A percentile compares a stretch with the other conserved stretches of the same genome.
Conservation (phyloP, 164 flowering plant species). For the Taxillus chinensis region DNA sequence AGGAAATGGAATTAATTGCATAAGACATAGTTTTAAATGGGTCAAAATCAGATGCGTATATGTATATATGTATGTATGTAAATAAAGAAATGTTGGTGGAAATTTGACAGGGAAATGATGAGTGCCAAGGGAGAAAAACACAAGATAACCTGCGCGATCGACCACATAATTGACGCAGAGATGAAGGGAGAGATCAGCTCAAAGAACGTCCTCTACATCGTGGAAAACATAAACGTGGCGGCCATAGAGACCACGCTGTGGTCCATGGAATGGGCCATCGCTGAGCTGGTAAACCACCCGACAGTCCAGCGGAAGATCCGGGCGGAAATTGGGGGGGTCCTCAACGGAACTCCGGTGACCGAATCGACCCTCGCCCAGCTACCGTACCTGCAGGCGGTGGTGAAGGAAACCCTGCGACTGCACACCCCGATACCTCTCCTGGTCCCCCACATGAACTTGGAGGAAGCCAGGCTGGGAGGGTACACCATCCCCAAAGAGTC, state of each 20-base stretch:
- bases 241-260: slow-evolving; percentile 66
- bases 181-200: slow-evolving; percentile 54
- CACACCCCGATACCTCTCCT: slow-evolving; percentile 51
- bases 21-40: too few relatives aligned
- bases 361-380: slow-evolving; percentile 35
- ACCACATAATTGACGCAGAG: slow-evolving; percentile 57
- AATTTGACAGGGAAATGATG: slow-evolving; percentile 25
- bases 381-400: slow-evolving; percentile 51
- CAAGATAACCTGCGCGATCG: slow-evolving; percentile 53
- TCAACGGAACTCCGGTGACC: slow-evolving; percentile 30
- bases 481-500: slow-evolving; percentile 50
- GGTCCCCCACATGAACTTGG: slow-evolving; percentile 68
- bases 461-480: slow-evolving; percentile 52
- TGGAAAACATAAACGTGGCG: slow-evolving; percentile 73
- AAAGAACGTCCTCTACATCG: slow-evolving; percentile 59
- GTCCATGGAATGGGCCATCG: slow-evolving; percentile 75
- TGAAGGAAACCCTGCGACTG: slow-evolving; percentile 54
- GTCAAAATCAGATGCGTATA: too few relatives aligned
- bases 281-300: slow-evolving; percentile 64
- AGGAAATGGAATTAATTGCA: too few relatives aligned
- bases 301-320: slow-evolving; percentile 39
- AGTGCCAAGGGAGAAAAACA: slow-evolving; percentile 36
- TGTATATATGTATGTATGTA: too few relatives aligned
- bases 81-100: too few relatives aligned
- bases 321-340: slow-evolving; percentile 31